These are phyloP conservation scores for Xylariomycetidae sp. DNA, from an alignment of 2,329 filamentous ascomycete species.

Conservation along the genomic window DNA sequence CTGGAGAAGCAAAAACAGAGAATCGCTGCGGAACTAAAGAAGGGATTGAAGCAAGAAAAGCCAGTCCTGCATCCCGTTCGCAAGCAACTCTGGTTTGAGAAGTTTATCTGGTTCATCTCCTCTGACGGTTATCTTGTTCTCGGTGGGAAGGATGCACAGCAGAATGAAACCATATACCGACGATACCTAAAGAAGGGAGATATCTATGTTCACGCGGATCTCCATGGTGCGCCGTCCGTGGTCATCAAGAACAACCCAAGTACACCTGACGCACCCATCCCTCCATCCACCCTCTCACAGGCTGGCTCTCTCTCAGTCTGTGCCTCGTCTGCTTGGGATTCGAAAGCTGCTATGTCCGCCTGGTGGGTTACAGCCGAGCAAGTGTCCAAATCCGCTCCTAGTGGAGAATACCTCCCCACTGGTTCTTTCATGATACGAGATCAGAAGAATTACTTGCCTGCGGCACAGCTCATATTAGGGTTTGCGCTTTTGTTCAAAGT, in stretches of 20 bases:
- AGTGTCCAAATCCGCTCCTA: slow-evolving; percentile 77
- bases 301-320: slow-evolving; percentile 82
- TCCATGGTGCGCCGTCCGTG: slow-evolving; percentile 78
- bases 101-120: slow-evolving; percentile 92
- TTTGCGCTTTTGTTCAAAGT: slow-evolving; percentile 85
- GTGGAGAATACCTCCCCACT: slow-evolving; percentile 72
- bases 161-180: slow-evolving; percentile 89
- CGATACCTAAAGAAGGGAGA: slow-evolving; percentile 84
- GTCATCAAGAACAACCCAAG: slow-evolving; percentile 83
- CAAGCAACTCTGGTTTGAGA: slow-evolving; percentile 91
- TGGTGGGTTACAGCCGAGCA: slow-evolving; percentile 94
- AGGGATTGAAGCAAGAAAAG: slow-evolving; percentile 87
- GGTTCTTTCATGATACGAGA: slow-evolving; percentile 80
- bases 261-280: slow-evolving; percentile 78
- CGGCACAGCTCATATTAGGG: slow-evolving; percentile 80
- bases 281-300: slow-evolving; percentile 85
- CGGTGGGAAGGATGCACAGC: slow-evolving; percentile 80
- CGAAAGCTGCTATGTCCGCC: slow-evolving; percentile 89
- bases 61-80: slow-evolving; percentile 77
- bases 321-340: slow-evolving; percentile 89
- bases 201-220: slow-evolving; percentile 84
- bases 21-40: slow-evolving; percentile 79
- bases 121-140: slow-evolving; percentile 93
- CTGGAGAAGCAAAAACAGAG: slow-evolving; percentile 89
- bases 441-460: slow-evolving; percentile 87